phyloP scores from a whole-genome alignment of 257 asterid genomes.

The Mentha longifolia region DNA sequence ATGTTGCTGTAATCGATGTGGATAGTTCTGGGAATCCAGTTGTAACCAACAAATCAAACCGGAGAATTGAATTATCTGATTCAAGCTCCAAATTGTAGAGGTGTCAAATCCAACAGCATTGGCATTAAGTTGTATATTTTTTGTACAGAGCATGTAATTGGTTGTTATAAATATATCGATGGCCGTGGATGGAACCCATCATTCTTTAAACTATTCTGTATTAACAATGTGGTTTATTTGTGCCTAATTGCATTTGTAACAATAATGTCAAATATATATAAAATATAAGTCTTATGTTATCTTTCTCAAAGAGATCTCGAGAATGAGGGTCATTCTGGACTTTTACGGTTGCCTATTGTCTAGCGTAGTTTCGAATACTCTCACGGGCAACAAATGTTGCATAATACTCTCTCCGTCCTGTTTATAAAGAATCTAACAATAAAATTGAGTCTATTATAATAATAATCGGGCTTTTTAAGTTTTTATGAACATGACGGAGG shows the following conservation, averaged over 20 bases:
- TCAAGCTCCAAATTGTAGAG: slow-evolving; percentile 40
- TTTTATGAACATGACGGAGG: no score
- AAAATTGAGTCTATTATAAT: no score
- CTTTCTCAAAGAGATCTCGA: no score
- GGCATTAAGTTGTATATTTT: slow-evolving; percentile 21
- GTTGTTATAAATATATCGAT: slow-evolving; percentile 26
- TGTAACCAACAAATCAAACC: slow-evolving; percentile 56
- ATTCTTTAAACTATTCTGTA: slow-evolving; percentile 29
- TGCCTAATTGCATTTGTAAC: background rate
- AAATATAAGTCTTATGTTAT: no score
- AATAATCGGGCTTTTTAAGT: no score
- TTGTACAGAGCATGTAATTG: slow-evolving; percentile 42
- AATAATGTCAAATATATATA: background rate
- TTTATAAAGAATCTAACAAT: no score
- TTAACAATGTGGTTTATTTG: background rate
- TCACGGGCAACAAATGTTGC: no score
- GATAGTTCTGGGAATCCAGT: slow-evolving; percentile 81
- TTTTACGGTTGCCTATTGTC: no score
- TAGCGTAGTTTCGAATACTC: no score
- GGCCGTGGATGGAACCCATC: slow-evolving; percentile 28
- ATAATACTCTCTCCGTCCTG: no score
- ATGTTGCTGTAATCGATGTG: slow-evolving; percentile 66
- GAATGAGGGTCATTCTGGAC: no score
- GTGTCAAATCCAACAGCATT: background rate
- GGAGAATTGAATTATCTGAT: slow-evolving; percentile 53